Conservation (phyloP, 192 early-diverging fungal species). For the Backusella tarrabulga region DNA sequence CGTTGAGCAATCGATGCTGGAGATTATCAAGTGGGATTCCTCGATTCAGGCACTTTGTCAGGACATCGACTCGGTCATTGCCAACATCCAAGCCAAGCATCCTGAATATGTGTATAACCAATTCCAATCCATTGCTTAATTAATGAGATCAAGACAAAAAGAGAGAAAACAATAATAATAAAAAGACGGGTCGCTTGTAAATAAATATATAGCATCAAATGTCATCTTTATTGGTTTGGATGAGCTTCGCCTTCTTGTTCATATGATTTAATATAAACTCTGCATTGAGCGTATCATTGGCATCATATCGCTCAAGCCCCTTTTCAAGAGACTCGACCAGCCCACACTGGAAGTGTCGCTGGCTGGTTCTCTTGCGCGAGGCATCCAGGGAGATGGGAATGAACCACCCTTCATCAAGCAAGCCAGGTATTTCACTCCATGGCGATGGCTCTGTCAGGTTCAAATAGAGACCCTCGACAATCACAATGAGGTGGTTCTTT, state of each 20-base stretch:
- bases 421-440: background rate
- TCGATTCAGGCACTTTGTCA: slow-evolving; percentile 58
- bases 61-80: slow-evolving; percentile 56
- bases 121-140: slow-evolving; percentile 15
- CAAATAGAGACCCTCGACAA: background rate
- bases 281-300: background rate
- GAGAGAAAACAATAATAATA: too few species aligned
- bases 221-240: background rate
- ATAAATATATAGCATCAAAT: background rate
- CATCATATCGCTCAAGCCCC: background rate
- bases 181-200: background rate
- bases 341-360: background rate
- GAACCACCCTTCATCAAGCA: background rate
- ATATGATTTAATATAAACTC: background rate
- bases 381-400: background rate
- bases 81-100: slow-evolving; percentile 48
- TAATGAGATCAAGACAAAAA: background rate
- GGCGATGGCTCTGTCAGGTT: background rate
- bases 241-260: background rate
- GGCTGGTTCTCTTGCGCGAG: background rate
- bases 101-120: slow-evolving; percentile 35
- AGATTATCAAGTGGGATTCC: slow-evolving; percentile 52
- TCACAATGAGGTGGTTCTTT: background rate
- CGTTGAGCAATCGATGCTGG: slow-evolving; percentile 40
- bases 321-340: background rate